Base-by-base conservation (phyloP, 164 flowering plant species). In the Tinospora cordifolia region DNA sequence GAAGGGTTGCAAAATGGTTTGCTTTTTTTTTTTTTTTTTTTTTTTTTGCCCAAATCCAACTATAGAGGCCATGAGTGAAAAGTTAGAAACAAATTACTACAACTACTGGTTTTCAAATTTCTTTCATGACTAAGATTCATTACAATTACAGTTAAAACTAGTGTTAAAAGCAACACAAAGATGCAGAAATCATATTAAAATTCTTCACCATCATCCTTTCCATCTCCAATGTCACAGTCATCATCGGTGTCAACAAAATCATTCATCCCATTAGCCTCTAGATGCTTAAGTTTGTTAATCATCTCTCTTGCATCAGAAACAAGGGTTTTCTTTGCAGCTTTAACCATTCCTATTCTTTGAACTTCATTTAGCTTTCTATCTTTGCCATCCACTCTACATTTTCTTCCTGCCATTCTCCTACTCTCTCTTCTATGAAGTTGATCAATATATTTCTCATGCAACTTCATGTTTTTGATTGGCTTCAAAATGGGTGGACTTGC, bases 371-470 rank as follows among this genome's bases (percentile, higher is more conserved):
- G 74, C 36, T 67, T 66, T 58, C 21, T 51, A 44, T 68, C 76
- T 69, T 79, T 70, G 11, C 70, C 66, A 26, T 49, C 13, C n/a
- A 19, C 44, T 24, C 60, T 24, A 60, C 76, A 81, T 74, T 66
- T 72, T 1, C 44, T 83, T 39, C 74, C 76, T 70, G 14, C 82
- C 68, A 67, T 81, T 78, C 95, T 85, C 77, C 78, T 87, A 40
- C 88, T 88, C 65, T 89, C 96, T 79, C 98, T 87, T 41, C 64
- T 7, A 68, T 88, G 95, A 58, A 92, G 75, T 54, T 79, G 89
- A 51, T 92, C 92, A 34, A 94, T 86, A 54, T 88, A 92, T 75
- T 88, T 94, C 84, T 92, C 97, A 75, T 89, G 97, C 73, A 90
- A 80, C 21, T 83, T 86, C 81, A 66, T 80, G 80, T 92, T 89